Evolutionary conservation across 2,329 filamentous ascomycete genomes (phyloP), one percentile per base, ranked within the genome.

Genomic region (Fusarium sp.): DNA sequence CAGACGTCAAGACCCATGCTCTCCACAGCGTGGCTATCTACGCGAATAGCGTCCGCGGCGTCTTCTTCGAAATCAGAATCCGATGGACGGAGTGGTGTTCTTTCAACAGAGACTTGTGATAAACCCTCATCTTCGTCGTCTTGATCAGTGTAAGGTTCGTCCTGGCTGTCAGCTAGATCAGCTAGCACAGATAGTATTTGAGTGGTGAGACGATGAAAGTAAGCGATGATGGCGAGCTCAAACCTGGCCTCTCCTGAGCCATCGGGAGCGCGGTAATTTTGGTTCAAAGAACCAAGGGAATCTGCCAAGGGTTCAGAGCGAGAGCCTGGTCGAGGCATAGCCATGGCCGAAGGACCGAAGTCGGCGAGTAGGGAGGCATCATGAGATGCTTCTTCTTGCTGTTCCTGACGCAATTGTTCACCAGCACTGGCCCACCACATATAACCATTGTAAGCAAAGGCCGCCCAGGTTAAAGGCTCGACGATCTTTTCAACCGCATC

Each of bases 351-450:
- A 15, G 81, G 76, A 4, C 77, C 75, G 5, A 89, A 72, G 52
- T 88, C 86, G 1, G 84, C 84, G 6, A 90, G 81, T 5, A 90
- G 82, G 4, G 83, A 78, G 9, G 83, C 81, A 71, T 90, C 88
- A 45, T 82, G 82, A 45, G 81, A 83, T 48, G 79, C 76, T 70
- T 88, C 87, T 68, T 90, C 88, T 20, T 86, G 83, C 65, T 89
- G 85, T 52, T 88, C 86, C 49, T 86, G 83, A 19, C 85, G 83
- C 9, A 86, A 81, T 77, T 90, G 87, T 78, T 96, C 92, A 59
- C 92, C 92, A 0, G 92, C 92, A 17, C 90, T 93, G 3, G 92
- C 92, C 92, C 93, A 96, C 92, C 92, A 96, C 86, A 95, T 93
- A 81, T 95, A 94, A 23, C 91, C 90, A 55, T 87, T 88, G 78